phyloP scores from a whole-genome alignment of 116 monocot species.

The Thalassia testudinum region DNA sequence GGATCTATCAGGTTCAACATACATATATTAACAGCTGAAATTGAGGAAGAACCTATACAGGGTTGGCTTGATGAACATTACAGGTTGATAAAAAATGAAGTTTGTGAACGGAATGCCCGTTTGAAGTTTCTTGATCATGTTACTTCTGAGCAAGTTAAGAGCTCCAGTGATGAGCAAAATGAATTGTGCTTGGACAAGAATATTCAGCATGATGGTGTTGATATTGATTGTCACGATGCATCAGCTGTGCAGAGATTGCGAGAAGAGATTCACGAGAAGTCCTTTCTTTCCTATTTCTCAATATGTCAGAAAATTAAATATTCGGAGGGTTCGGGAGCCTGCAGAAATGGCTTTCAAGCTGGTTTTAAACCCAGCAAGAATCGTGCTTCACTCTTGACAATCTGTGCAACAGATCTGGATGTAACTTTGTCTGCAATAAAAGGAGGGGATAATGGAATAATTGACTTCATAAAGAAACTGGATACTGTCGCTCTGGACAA shows the following conservation, averaged over 20 bases:
- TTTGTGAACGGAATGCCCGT: constrained; percentile 65
- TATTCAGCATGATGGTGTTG: constrained; percentile 31
- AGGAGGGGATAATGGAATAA: constrained; percentile 80
- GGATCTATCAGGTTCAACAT: constrained; percentile 67
- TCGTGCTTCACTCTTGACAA: constrained; percentile 68
- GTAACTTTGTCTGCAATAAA: constrained; percentile 61
- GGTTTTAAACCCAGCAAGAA: constrained; percentile 66
- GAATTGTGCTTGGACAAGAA: constrained; percentile 29
- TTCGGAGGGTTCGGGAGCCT: constrained; percentile 83
- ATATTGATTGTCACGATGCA: constrained; percentile 38
- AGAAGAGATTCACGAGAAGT: constrained; percentile 74
- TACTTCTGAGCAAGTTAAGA: constrained; percentile 11
- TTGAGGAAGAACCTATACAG: constrained; percentile 97
- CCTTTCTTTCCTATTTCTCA: constrained; percentile 72
- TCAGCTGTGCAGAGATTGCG: constrained; percentile 33
- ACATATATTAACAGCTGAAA: constrained; percentile 66
- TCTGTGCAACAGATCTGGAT: constrained; percentile 82
- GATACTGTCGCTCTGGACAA: constrained; percentile 58
- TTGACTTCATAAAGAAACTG: constrained; percentile 75
- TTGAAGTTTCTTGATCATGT: constrained; percentile 75
- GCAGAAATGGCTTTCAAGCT: constrained; percentile 61
- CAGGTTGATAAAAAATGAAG: constrained; percentile 65
- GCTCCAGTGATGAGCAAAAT: constrained; percentile 27
- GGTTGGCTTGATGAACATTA: constrained; percentile 99
- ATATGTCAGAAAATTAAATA: constrained; percentile 56